phyloP scores from a whole-genome alignment of 106 monocot genomes.

The Allium sativum region DNA sequence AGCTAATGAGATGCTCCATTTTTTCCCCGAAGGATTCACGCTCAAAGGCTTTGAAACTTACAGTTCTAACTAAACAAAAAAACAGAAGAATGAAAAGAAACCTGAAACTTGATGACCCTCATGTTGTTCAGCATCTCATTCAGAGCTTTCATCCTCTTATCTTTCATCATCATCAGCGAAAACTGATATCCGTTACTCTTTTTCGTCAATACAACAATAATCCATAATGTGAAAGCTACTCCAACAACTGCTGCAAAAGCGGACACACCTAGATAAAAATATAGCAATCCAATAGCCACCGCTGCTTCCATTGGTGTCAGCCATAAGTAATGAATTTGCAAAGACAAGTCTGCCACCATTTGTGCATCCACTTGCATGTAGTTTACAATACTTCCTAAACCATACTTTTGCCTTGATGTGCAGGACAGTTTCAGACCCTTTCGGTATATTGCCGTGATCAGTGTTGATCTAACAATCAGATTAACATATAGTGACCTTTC shows the following conservation, averaged over 20 bases:
- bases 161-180: constrained; percentile 4
- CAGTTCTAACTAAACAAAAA: neutral
- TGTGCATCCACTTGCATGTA: constrained; percentile 50
- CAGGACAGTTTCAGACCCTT: constrained; percentile 24
- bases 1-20: neutral
- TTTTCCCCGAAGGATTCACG: neutral
- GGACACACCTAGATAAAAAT: constrained; percentile 19
- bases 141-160: constrained; percentile 8
- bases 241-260: constrained; percentile 10
- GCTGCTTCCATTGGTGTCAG: constrained; percentile 34
- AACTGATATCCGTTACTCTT: constrained; percentile 8
- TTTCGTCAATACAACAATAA: neutral
- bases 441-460: constrained; percentile 28
- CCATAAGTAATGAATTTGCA: constrained; percentile 35
- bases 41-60: neutral
- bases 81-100: neutral
- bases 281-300: constrained; percentile 23
- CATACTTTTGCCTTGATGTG: constrained; percentile 22
- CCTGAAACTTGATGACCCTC: constrained; percentile 7
- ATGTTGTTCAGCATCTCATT: constrained; percentile 8
- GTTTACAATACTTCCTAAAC: constrained; percentile 35
- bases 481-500: neutral
- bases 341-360: constrained; percentile 30
- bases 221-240: neutral
- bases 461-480: constrained; percentile 6